Evolutionary conservation across 331 rosid species (phyloP).

Genomic region (Malus hybrid): DNA sequence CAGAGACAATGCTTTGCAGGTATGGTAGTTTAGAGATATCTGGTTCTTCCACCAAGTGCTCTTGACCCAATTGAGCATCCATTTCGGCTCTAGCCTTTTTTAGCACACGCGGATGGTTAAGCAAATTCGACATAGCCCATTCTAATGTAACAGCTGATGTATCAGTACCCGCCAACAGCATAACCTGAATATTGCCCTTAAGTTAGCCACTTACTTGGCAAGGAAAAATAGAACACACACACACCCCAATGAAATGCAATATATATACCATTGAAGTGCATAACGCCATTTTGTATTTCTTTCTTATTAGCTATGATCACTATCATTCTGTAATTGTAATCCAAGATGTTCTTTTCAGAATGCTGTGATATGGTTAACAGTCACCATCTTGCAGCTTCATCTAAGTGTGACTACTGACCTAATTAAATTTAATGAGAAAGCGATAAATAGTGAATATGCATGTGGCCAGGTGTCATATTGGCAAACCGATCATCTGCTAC

Average conservation of each 20-base stretch:
- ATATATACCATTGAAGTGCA: not conserved
- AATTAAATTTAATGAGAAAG: too few relatives aligned
- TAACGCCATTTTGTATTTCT: not conserved
- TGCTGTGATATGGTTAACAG: too few relatives aligned
- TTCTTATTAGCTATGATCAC: too few relatives aligned
- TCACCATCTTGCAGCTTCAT: too few relatives aligned
- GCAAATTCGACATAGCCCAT: constrained; percentile 49
- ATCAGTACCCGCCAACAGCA: constrained; percentile 45
- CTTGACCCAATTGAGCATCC: constrained; percentile 19
- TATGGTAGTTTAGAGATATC: constrained; percentile 37
- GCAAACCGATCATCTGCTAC: too few relatives aligned
- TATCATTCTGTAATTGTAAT: too few relatives aligned
- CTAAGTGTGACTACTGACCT: too few relatives aligned
- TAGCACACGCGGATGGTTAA: constrained; percentile 40
- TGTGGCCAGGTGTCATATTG: too few relatives aligned
- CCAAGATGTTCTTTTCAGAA: too few relatives aligned
- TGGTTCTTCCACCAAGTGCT: constrained; percentile 29
- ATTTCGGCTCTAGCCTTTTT: constrained; percentile 37
- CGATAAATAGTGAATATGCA: too few relatives aligned
- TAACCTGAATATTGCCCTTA: constrained; percentile 9
- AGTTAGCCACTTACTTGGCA: too few relatives aligned
- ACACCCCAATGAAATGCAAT: too few relatives aligned
- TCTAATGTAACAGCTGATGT: constrained; percentile 44
- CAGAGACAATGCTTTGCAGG: constrained; percentile 39
- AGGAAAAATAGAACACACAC: not conserved